Base-by-base conservation (phyloP, 2,329 filamentous ascomycete species). In the Alternaria postmessia region DNA sequence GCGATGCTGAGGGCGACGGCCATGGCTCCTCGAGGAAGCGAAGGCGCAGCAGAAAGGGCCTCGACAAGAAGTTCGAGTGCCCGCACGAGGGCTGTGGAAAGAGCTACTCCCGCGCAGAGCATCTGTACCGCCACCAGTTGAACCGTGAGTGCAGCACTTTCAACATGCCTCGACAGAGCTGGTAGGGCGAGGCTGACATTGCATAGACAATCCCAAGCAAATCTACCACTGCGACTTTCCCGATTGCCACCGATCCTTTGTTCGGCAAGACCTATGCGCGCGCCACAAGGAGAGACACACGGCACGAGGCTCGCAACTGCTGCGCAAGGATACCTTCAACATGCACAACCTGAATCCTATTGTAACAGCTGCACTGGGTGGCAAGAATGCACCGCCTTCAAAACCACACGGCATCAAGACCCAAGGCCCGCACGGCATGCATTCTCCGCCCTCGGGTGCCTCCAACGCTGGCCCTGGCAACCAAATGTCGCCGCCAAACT, bases 31-130 rank as follows among this genome's bases (percentile, higher is more conserved):
- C 77, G 60, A 71, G 82, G 55, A 85, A 93, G 79, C 83, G 90
- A 59, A 82, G 90, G 67, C 82, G 91, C 56, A 93, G 91, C 79
- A 87, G 91, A 65, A 93, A 93, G 77, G 90, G 90, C 3, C 81
- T 92, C 41, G 91, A 93, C 77, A 94, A 93, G 81, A 87, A 85
- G 85, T 83, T 80, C 59, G 71, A 80, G 72, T 99, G 95, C 75
- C 89, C 91, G 5, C 88, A 93, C 61, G 89, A 92, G 66, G 92
- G 91, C 39, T 99, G 95, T 73, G 94, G 93, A 41, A 99, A 97
- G 84, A 96, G 91, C 76, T 99, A 99, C 78, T 97, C 94, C 26
- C 88, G 95, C 75, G 94, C 95, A 8, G 95, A 98, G 80, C 95
- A 99, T 82, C 83, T 99, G 82, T 97, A 97, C 81, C 89, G 95